Evolutionary conservation across 352 stramenopile genomes (phyloP).

Genomic region (Hyaloperonospora brassicae): DNA sequence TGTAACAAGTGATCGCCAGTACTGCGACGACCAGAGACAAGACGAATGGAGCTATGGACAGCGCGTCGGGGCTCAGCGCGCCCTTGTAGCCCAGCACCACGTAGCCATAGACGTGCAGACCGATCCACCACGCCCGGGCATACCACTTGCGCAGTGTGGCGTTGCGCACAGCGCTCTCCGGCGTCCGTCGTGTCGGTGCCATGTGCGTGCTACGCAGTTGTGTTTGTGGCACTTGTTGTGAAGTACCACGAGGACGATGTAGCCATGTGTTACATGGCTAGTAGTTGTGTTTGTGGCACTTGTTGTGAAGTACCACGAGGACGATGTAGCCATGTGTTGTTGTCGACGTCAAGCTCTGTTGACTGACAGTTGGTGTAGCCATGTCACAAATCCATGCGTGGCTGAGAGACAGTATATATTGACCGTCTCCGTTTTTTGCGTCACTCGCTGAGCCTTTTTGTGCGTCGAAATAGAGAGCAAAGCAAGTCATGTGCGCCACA

Average conservation of each 20-base stretch:
- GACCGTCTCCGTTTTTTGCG: too few relatives aligned
- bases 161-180: constrained; percentile 20
- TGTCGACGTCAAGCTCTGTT: too few relatives aligned
- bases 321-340: too few relatives aligned
- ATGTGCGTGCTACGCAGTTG: constrained; percentile 15
- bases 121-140: constrained; percentile 59
- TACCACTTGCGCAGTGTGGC: constrained; percentile 55
- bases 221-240: background rate
- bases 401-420: too few relatives aligned
- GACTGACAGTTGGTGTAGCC: too few relatives aligned
- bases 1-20: constrained; percentile 38
- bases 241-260: too few relatives aligned
- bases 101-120: constrained; percentile 58
- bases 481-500: too few relatives aligned
- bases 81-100: constrained; percentile 36
- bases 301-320: too few relatives aligned
- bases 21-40: constrained; percentile 31
- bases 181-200: constrained; percentile 5
- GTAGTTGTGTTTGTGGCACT: background rate
- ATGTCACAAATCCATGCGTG: too few relatives aligned
- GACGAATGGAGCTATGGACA: constrained; percentile 37
- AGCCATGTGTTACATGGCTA: too few relatives aligned
- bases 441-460: too few relatives aligned
- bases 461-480: too few relatives aligned
- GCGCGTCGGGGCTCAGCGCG: constrained; percentile 20